phyloP scores from a whole-genome alignment of 108 stramenopile genomes.

The Cylindrotheca fusiformis region DNA sequence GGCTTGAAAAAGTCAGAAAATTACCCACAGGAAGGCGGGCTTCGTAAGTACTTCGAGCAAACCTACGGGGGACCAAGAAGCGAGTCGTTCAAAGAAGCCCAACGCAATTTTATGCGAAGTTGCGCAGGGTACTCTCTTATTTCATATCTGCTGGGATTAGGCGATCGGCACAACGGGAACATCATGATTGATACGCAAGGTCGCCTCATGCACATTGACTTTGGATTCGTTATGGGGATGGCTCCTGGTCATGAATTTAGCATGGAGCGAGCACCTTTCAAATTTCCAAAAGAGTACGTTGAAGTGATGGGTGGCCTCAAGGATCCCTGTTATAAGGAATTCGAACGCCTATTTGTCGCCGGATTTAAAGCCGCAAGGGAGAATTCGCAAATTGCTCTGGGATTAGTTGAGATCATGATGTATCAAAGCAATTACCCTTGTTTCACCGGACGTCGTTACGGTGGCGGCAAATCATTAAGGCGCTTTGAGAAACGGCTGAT shows the following conservation, averaged over 20 bases:
- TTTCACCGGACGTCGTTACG: constrained; percentile 81
- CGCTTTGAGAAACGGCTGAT: constrained; percentile 78
- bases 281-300: constrained; percentile 93
- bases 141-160: constrained; percentile 92
- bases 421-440: constrained; percentile 94
- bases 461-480: constrained; percentile 70
- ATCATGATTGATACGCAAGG: constrained; percentile 97
- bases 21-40: constrained; percentile 79
- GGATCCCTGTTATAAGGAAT: constrained; percentile 76
- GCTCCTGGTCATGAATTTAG: constrained; percentile 94
- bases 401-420: constrained; percentile 98
- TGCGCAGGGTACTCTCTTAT: constrained; percentile 92
- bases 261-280: constrained; percentile 97
- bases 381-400: constrained; percentile 81
- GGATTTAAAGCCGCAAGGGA: constrained; percentile 78
- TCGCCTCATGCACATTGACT: constrained; percentile 97
- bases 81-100: constrained; percentile 85
- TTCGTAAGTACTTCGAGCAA: constrained; percentile 85
- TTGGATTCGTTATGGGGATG: constrained; percentile 98
- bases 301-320: constrained; percentile 91
- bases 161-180: constrained; percentile 99
- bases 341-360: constrained; percentile 74
- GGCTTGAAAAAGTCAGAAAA: constrained; percentile 92
- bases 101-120: constrained; percentile 84
- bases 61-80: constrained; percentile 83